Conservation (phyloP, 352 stramenopile species). For the Phytopythium boreale region DNA sequence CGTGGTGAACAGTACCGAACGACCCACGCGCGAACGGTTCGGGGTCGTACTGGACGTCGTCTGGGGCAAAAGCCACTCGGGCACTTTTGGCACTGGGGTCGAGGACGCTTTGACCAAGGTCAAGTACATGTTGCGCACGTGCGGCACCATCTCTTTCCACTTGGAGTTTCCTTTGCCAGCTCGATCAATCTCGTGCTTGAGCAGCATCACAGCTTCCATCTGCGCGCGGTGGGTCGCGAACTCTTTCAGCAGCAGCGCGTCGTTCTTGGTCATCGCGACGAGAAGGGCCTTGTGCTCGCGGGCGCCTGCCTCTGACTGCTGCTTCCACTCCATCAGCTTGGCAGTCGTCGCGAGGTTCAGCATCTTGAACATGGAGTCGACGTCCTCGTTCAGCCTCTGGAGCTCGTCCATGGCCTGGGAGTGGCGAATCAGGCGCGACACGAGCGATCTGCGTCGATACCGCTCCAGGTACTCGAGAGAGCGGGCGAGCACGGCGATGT, state of each 20-base stretch:
- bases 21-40: slow-evolving; percentile 16
- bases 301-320: slow-evolving; percentile 12
- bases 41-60: slow-evolving; percentile 15
- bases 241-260: slow-evolving; percentile 7
- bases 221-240: slow-evolving; percentile 10
- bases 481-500: neutral
- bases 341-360: slow-evolving; percentile 12
- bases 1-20: slow-evolving; percentile 13
- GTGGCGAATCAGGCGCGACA: slow-evolving; percentile 4
- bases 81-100: neutral
- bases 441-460: slow-evolving; percentile 5
- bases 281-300: slow-evolving; percentile 5
- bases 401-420: slow-evolving; percentile 19
- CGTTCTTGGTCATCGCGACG: slow-evolving; percentile 2
- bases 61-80: slow-evolving; percentile 16
- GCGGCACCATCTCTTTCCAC: slow-evolving; percentile 1
- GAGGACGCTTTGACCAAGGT: slow-evolving; percentile 9
- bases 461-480: slow-evolving; percentile 5
- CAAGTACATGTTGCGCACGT: slow-evolving; percentile 9
- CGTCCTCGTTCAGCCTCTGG: slow-evolving; percentile 14
- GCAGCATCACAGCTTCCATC: slow-evolving; percentile 14
- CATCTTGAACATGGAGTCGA: slow-evolving; percentile 17
- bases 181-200: slow-evolving; percentile 15
- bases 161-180: neutral
- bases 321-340: slow-evolving; percentile 20